phyloP scores from a whole-genome alignment of 2,329 filamentous ascomycete genomes.

The Akanthomyces dipterigenus region DNA sequence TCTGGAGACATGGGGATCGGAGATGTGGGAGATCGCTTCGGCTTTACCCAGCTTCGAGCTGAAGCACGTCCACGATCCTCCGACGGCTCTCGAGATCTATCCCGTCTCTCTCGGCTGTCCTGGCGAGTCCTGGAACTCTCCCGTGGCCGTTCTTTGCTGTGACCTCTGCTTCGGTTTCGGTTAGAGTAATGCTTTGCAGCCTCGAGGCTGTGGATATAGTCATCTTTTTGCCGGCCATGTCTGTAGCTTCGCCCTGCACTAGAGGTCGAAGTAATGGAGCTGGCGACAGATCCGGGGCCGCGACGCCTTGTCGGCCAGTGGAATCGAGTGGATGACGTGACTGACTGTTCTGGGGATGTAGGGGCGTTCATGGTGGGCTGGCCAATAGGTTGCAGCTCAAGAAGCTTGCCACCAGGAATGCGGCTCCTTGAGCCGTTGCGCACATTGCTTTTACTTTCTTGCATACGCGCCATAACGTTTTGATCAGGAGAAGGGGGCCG shows the following conservation, averaged over 20 bases:
- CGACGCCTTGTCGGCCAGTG: conserved; percentile 49
- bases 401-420: conserved; percentile 62
- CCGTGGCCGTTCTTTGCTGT: conserved; percentile 39
- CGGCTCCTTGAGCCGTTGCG: conserved; percentile 70
- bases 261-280: conserved; percentile 51
- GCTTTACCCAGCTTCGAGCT: conserved; percentile 59
- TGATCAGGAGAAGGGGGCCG: conserved; percentile 56
- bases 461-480: conserved; percentile 55
- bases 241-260: conserved; percentile 46
- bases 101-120: conserved; percentile 41
- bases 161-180: conserved; percentile 49
- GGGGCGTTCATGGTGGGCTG: conserved; percentile 44
- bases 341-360: conserved; percentile 51
- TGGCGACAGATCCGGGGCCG: conserved; percentile 48
- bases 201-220: conserved; percentile 82
- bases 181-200: conserved; percentile 60
- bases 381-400: conserved; percentile 58
- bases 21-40: conserved; percentile 84
- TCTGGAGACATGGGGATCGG: conserved; percentile 93
- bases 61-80: conserved; percentile 63
- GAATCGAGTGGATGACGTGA: conserved; percentile 45
- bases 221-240: conserved; percentile 49
- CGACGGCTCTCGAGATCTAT: conserved; percentile 54
- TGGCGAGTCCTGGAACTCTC: conserved; percentile 40
- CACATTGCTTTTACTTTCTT: conserved; percentile 48